Conservation (phyloP, 257 asterid species). For the Solanum ossicruentum region DNA sequence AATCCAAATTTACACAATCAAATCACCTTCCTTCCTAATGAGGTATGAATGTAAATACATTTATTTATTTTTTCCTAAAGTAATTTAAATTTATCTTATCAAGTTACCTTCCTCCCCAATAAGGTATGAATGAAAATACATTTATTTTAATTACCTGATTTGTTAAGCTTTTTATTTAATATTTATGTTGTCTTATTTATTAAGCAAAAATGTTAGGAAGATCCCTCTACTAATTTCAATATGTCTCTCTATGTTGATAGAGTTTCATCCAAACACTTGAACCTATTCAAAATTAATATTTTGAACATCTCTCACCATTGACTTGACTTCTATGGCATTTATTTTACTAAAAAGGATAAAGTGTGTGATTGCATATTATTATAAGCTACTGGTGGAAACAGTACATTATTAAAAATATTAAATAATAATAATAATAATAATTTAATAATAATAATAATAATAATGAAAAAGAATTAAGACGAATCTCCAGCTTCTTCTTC, state of each 20-base stretch:
- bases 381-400: background rate
- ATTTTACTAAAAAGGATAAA: background rate
- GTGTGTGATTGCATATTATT: background rate
- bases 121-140: background rate
- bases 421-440: no score
- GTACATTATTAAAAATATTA: background rate
- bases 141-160: background rate
- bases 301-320: background rate
- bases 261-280: background rate
- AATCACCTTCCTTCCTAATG: background rate
- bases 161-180: background rate
- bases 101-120: background rate
- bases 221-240: background rate
- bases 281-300: background rate
- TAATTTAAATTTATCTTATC: conserved; percentile 8
- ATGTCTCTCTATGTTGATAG: background rate
- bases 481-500: no score
- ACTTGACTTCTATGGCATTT: background rate
- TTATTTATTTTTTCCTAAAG: background rate
- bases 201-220: background rate
- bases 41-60: background rate
- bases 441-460: no score
- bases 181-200: background rate
- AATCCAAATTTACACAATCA: conserved; percentile 12
- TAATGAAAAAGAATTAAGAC: background rate